phyloP scores from a whole-genome alignment of 257 asterid genomes.

The Mentha longifolia region DNA sequence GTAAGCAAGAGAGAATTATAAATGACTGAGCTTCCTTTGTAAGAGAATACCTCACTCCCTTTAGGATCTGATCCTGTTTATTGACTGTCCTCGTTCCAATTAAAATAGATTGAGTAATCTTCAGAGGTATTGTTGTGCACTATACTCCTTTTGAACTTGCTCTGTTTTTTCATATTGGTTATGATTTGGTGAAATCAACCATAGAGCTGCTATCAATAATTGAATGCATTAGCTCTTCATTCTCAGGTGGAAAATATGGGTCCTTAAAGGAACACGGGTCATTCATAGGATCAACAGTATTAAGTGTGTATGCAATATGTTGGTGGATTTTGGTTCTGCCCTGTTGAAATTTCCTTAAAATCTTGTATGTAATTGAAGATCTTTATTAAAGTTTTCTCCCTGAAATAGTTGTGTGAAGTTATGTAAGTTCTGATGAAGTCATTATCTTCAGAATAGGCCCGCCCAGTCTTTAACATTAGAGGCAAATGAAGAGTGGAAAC shows the following conservation, averaged over 20 bases:
- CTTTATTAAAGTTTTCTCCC: too few relatives aligned
- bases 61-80: background rate
- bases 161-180: background rate
- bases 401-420: too few relatives aligned
- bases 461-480: background rate
- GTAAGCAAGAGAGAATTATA: slow-evolving; percentile 7
- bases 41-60: background rate
- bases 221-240: background rate
- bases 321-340: too few relatives aligned
- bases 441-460: too few relatives aligned
- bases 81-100: background rate
- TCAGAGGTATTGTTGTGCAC: background rate
- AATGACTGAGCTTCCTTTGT: background rate
- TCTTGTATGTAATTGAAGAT: too few relatives aligned
- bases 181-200: background rate
- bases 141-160: too few relatives aligned
- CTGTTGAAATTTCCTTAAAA: too few relatives aligned
- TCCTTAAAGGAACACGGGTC: too few relatives aligned
- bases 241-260: too few relatives aligned
- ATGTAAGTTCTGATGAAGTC: too few relatives aligned
- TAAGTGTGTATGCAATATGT: too few relatives aligned
- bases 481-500: background rate
- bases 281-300: too few relatives aligned
- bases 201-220: background rate
- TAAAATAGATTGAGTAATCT: slow-evolving; percentile 1